Evolutionary conservation across 352 stramenopile genomes (phyloP).

Genomic region (Phytophthora sansomeana): DNA sequence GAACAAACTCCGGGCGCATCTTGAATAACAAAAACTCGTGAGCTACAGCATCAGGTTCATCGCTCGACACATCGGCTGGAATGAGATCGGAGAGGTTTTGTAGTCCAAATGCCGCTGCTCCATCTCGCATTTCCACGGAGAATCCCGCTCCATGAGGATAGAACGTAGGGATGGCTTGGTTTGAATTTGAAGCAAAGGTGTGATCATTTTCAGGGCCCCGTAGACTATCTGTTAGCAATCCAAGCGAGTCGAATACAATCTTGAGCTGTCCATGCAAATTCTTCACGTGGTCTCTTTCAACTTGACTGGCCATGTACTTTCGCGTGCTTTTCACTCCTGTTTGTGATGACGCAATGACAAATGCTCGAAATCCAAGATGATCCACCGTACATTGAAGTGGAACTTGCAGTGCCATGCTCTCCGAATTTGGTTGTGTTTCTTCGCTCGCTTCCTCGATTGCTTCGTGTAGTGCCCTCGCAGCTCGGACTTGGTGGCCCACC

Average conservation of each 20-base stretch:
- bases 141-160: constrained; percentile 30
- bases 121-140: constrained; percentile 11
- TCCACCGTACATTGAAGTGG: constrained; percentile 71
- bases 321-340: constrained; percentile 18
- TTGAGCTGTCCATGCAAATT: constrained; percentile 28
- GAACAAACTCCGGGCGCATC: constrained; percentile 66
- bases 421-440: constrained; percentile 9
- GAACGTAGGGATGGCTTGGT: constrained; percentile 23
- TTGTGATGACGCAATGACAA: constrained; percentile 51
- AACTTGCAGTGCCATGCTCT: constrained; percentile 30
- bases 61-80: constrained; percentile 33
- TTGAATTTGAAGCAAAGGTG: background rate
- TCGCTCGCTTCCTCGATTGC: constrained; percentile 29
- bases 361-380: constrained; percentile 61
- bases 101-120: constrained; percentile 17
- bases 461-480: constrained; percentile 42
- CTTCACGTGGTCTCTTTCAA: constrained; percentile 8
- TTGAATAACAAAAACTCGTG: constrained; percentile 35
- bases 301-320: constrained; percentile 5
- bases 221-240: constrained; percentile 48
- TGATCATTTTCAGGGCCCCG: constrained; percentile 6
- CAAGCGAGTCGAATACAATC: constrained; percentile 35
- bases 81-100: constrained; percentile 49
- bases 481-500: constrained; percentile 62
- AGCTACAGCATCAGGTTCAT: constrained; percentile 12